A percentile compares a stretch with the other conserved stretches of the same genome.
Evolutionary conservation across 1,284 basidiomycete genomes (phyloP).

Genomic region (Naganishia cerealis): DNA sequence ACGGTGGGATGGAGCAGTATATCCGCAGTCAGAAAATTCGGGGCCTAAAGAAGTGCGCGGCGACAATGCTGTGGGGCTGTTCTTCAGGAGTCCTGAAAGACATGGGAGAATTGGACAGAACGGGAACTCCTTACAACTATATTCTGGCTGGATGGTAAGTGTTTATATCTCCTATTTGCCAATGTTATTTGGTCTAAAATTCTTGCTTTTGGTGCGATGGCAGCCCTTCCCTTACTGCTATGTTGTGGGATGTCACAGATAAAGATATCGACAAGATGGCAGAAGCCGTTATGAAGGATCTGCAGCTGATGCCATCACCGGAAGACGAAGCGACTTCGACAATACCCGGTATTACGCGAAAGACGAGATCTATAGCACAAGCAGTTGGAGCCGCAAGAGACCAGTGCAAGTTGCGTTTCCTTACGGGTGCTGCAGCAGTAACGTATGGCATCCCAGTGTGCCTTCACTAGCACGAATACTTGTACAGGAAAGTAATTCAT

Average conservation of each 20-base stretch:
- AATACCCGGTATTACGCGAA: constrained; percentile 18
- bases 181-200: background rate
- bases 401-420: constrained; percentile 81
- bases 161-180: background rate
- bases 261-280: constrained; percentile 92
- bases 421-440: constrained; percentile 93
- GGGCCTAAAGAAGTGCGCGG: constrained; percentile 76
- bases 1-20: constrained; percentile 94
- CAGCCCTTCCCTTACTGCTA: constrained; percentile 88
- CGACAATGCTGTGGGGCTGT: constrained; percentile 98
- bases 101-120: constrained; percentile 88
- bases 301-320: constrained; percentile 58
- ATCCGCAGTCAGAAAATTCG: constrained; percentile 80
- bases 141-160: constrained; percentile 92
- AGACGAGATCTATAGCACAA: constrained; percentile 63
- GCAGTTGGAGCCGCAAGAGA: constrained; percentile 78
- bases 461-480: constrained; percentile 3
- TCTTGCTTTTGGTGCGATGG: constrained; percentile 16
- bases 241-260: constrained; percentile 98
- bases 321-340: constrained; percentile 44
- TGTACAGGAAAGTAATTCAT: background rate
- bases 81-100: constrained; percentile 84
- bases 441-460: constrained; percentile 83
- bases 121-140: constrained; percentile 89
- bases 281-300: constrained; percentile 73